Evolutionary conservation across 176 grass and related monocot species (phyloP).

Genomic region (Avena insularis): DNA sequence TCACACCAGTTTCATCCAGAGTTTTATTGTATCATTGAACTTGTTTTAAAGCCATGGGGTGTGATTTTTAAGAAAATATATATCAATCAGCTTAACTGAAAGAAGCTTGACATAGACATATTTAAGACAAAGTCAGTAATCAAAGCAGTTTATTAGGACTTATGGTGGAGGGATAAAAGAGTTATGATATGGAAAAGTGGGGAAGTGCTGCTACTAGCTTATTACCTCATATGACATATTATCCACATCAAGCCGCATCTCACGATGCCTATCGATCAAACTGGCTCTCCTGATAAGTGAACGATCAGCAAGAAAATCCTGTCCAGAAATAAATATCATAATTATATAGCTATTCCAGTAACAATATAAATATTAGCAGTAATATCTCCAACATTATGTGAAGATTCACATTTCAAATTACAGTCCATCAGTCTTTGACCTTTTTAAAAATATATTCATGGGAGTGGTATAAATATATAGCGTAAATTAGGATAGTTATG

Average conservation of each 20-base stretch:
- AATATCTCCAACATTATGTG: not conserved
- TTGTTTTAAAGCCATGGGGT: not conserved
- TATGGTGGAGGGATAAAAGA: constrained; percentile 12
- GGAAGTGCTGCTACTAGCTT: not conserved
- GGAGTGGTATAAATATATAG: not conserved
- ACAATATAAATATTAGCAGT: not conserved
- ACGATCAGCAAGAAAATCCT: constrained; percentile 74
- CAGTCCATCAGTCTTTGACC: not conserved
- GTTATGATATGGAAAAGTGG: not conserved
- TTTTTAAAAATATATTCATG: not conserved
- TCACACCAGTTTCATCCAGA: not conserved
- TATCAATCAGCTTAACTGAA: not conserved
- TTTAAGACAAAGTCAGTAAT: constrained; percentile 12
- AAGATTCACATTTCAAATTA: not conserved
- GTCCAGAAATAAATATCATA: constrained; percentile 20
- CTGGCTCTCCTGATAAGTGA: constrained; percentile 57
- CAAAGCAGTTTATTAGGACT: not conserved
- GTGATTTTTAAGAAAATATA: not conserved
- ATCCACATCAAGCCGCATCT: constrained; percentile 95
- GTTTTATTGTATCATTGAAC: not conserved
- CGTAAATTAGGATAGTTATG: not conserved
- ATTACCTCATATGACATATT: constrained; percentile 98
- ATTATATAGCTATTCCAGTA: not conserved
- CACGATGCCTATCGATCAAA: constrained; percentile 84
- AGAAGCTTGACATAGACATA: not conserved